Evolutionary conservation across 2,329 filamentous ascomycete species (phyloP).

Genomic region (Colletotrichum sp.): DNA sequence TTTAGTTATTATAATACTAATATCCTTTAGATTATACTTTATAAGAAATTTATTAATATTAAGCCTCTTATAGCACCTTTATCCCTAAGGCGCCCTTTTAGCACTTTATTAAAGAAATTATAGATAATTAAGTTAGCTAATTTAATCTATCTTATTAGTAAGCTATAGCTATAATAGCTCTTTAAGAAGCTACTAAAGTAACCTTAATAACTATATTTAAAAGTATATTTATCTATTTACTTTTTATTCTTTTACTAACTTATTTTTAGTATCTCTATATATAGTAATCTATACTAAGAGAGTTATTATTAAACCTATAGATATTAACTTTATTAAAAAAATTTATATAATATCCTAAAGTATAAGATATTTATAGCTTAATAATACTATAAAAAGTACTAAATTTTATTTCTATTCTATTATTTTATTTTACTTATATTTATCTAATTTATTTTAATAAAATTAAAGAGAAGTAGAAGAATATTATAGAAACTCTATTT

Average conservation of each 20-base stretch:
- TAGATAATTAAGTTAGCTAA: not conserved
- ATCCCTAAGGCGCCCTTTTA: rapidly evolving
- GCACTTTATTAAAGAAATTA: not conserved
- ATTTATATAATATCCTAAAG: too few species aligned
- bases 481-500: not conserved
- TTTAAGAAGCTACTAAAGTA: not conserved
- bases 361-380: not conserved
- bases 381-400: not conserved
- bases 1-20: not conserved
- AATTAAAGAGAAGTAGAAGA: rapidly evolving
- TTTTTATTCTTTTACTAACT: not conserved
- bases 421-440: not conserved
- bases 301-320: too few species aligned
- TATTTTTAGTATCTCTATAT: too few species aligned
- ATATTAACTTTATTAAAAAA: too few species aligned
- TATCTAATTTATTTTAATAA: not conserved
- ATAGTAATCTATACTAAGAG: too few species aligned
- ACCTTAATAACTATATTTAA: not conserved
- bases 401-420: not conserved
- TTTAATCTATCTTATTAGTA: not conserved
- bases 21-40: not conserved
- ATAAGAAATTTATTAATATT: not conserved
- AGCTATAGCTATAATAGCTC: not conserved
- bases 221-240: not conserved
- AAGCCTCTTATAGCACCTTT: not conserved